Evolutionary conservation across 2,329 filamentous ascomycete genomes (phyloP), one percentile per base, ranked within the genome.

Genomic region (Sclerotinia sclerotiorum): DNA sequence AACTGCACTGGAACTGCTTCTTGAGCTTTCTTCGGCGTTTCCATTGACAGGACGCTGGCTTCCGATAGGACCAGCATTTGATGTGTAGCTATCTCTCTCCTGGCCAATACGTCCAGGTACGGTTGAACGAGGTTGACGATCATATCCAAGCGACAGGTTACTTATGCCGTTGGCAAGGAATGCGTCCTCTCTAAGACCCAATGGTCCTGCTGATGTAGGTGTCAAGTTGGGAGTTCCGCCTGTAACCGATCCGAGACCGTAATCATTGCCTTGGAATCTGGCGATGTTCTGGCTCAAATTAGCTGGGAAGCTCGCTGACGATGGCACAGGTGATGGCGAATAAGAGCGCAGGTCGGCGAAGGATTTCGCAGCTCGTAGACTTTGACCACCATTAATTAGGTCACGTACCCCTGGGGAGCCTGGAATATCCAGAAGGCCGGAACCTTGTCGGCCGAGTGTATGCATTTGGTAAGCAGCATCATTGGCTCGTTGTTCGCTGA

Each of bases 281-380:
- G 86, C 82, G 67, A 88, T 85, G 73, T 88, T 89, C 71, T 85
- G 84, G 75, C 84, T 83, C 62, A 92, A 82, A 70, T 85, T 86
- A 72, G 87, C 87, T 67, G 92, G 89, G 78, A 96, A 97, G 82
- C 93, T 96, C 7, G 92, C 92, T 24, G 92, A 93, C 17, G 95
- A 97, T 10, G 90, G 90, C 3, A 92, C 94, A 7, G 95, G 94
- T 74, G 94, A 98, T 15, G 94, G 94, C 21, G 94, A 97, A 81
- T 96, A 97, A 1, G 94, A 97, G 72, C 94, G 91, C 72, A 99
- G 82, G 78, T 99, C 95, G 48, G 94, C 95, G 78, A 97, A 97
- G 63, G 94, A 98, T 83, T 98, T 98, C 71, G 94, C 95, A 39
- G 92, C 92, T 55, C 95, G 90, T 48, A 99, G 87, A 76, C 94